Base-by-base conservation (phyloP, 805 yeast species). In the Yamadazyma nakazawae region DNA sequence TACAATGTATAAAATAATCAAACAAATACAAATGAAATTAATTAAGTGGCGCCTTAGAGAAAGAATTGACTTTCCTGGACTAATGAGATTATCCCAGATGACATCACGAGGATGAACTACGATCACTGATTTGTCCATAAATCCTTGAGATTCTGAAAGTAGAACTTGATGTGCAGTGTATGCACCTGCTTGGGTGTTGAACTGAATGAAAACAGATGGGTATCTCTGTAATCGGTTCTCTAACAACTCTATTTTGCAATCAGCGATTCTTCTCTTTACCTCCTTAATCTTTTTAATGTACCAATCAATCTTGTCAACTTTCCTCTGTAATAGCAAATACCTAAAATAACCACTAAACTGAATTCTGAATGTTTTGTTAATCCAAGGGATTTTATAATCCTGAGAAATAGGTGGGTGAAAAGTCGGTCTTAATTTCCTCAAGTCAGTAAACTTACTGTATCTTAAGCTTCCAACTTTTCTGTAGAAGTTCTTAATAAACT, bases 31-130 rank as follows among this genome's bases (percentile, higher is more conserved):
- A 13, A 78, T 32, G 3, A 75, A 40, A 24, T 74, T 75, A 0
- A 85, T 82, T 4, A 72, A 34, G 2, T 70, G 58, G 13, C 67
- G 64, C 56, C 81, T 73, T 0, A 72, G 18, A 14, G 66, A 63
- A 10, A 60, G 61, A 2, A 70, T 54, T 51, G 67, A 53, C 17
- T 72, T 67, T 46, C 67, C 72, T 24, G 62, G 63, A 12, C 68
- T 54, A 3, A 66, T 57, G 5, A 88, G 53, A 53, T 87, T 88
- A 0, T 65, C 56, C 97, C 97, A 90, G 1, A 84, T 63, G 1
- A 90, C 69, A 56, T 87, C 95, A 8, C 72, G 61, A 1, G 91
- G 85, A 55, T 84, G 76, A 2, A 84, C 74, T 14, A 81, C 84
- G 24, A 78, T 60, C 30, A 79, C 48, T 2, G 75, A 70, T 36